These are phyloP conservation scores for Sclerotinia borealis DNA, from an alignment of 2,329 filamentous ascomycete genomes.

Conservation along the genomic window DNA sequence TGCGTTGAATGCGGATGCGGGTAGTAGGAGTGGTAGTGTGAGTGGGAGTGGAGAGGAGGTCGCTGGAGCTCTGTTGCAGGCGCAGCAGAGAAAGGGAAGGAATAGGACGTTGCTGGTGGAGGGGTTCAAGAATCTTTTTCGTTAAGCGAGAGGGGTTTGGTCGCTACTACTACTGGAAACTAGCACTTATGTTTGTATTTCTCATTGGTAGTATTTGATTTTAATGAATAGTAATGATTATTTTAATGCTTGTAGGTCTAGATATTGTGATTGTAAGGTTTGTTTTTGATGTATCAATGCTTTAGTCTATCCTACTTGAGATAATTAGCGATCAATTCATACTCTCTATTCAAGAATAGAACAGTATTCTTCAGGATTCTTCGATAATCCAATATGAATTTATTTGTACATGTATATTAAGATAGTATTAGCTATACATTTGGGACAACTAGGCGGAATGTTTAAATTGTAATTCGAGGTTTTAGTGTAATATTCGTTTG, in stretches of 20 bases:
- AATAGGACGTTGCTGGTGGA: constrained; percentile 24
- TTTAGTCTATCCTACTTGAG: not conserved
- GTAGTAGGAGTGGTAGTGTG: constrained; percentile 24
- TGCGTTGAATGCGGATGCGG: constrained; percentile 14
- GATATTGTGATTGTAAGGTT: not conserved
- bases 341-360: not conserved
- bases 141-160: constrained; percentile 18
- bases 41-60: not conserved
- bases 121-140: constrained; percentile 29
- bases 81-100: constrained; percentile 17
- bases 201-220: not conserved
- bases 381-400: too few species aligned
- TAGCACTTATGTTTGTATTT: not conserved
- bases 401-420: too few species aligned
- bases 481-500: too few species aligned
- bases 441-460: too few species aligned
- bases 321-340: not conserved
- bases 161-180: too few species aligned
- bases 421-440: too few species aligned
- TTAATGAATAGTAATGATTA: not conserved
- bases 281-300: too few species aligned
- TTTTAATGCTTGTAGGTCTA: not conserved
- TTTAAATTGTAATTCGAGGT: too few species aligned
- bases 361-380: not conserved
- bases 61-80: constrained; percentile 13